Conservation (phyloP, 2,329 filamentous ascomycete genomes). For the Clonostachys rhizophaga region DNA sequence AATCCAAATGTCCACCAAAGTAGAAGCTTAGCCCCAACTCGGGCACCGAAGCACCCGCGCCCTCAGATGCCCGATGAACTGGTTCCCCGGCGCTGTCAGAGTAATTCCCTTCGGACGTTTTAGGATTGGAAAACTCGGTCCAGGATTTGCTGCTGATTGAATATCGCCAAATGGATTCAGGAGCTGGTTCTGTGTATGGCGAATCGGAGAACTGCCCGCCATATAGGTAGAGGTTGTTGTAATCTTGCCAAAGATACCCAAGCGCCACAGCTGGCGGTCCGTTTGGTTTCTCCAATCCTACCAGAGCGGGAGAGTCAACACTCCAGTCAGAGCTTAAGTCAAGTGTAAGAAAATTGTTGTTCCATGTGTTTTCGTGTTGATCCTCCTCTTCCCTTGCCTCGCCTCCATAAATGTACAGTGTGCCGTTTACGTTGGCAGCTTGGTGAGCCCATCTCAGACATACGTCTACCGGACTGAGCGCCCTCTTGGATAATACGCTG, state of each 20-base stretch:
- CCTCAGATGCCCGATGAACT: slow-evolving; percentile 68
- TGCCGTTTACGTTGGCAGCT: slow-evolving; percentile 68
- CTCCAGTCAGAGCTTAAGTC: slow-evolving; percentile 72
- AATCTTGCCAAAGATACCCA: slow-evolving; percentile 74
- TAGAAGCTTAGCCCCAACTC: slow-evolving; percentile 70
- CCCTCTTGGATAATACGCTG: slow-evolving; percentile 28
- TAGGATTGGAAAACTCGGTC: slow-evolving; percentile 57
- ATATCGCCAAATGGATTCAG: slow-evolving; percentile 68
- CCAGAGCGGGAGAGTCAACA: slow-evolving; percentile 56
- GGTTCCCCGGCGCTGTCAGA: slow-evolving; percentile 49
- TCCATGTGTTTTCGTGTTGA: slow-evolving; percentile 64
- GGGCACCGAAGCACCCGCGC: slow-evolving; percentile 66
- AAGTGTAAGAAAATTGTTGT: slow-evolving; percentile 69
- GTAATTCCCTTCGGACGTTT: slow-evolving; percentile 59
- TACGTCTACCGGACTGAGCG: slow-evolving; percentile 30
- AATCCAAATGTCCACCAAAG: slow-evolving; percentile 72
- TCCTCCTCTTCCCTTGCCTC: slow-evolving; percentile 51
- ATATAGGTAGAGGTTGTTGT: slow-evolving; percentile 66
- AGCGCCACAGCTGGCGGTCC: slow-evolving; percentile 68
- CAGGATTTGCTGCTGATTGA: slow-evolving; percentile 53
- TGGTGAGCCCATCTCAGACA: slow-evolving; percentile 66
- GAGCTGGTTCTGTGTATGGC: slow-evolving; percentile 48
- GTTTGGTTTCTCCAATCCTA: slow-evolving; percentile 57
- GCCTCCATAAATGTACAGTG: slow-evolving; percentile 72
- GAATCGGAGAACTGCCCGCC: slow-evolving; percentile 69